These are phyloP conservation scores for Funneliformis caledonium DNA, from an alignment of 371 early-diverging fungal species.

Conservation along the genomic window DNA sequence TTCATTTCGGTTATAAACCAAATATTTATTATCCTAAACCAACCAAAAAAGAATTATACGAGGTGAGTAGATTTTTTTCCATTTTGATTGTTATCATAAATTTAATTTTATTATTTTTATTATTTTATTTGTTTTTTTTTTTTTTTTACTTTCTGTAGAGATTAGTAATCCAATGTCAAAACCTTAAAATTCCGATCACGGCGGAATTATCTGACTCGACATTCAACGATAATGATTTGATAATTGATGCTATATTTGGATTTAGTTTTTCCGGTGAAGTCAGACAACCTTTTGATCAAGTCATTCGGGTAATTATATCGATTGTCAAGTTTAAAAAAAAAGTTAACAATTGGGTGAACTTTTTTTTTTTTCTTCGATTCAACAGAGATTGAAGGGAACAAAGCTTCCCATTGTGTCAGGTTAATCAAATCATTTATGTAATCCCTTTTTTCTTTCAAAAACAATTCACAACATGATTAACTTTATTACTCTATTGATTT, in stretches of 20 bases:
- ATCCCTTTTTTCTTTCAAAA: too few species aligned
- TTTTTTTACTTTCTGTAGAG: constrained; percentile 47
- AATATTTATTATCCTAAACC: constrained; percentile 80
- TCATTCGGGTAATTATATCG: constrained; percentile 56
- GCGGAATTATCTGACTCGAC: constrained; percentile 48
- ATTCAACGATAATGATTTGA: constrained; percentile 58
- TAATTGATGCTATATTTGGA: constrained; percentile 93
- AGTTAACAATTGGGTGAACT: neutral
- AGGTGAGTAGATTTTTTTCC: constrained; percentile 48
- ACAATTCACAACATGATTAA: neutral
- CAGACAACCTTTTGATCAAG: constrained; percentile 77
- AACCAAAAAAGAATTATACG: constrained; percentile 67
- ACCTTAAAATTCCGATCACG: constrained; percentile 69
- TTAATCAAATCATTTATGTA: constrained; percentile 6
- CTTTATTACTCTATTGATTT: neutral
- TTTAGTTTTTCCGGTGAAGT: constrained; percentile 87
- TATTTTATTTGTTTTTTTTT: neutral
- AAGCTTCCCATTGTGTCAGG: constrained; percentile 67
- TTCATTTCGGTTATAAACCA: constrained; percentile 85
- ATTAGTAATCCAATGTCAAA: constrained; percentile 70
- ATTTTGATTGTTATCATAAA: neutral
- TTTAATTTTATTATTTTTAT: neutral
- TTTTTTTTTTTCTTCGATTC: neutral
- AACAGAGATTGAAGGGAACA: constrained; percentile 51
- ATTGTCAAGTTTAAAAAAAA: neutral